Base-by-base conservation (phyloP, 2,329 filamentous ascomycete genomes). In the Aspergillus aculeatus region DNA sequence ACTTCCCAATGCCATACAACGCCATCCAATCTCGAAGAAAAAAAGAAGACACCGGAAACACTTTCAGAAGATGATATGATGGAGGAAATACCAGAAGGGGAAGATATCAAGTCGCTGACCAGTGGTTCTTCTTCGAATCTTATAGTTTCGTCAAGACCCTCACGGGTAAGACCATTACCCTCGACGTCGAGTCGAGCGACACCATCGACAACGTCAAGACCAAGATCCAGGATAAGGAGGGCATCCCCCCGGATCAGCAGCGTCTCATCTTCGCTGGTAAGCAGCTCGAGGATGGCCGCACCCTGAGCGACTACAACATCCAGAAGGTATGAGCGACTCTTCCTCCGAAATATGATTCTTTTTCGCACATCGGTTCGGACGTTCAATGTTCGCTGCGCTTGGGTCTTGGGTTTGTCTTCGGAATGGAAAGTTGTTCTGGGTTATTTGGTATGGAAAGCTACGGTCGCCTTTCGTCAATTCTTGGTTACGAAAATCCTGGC, bases 161-260 rank as follows among this genome's bases (percentile, higher is more conserved):
- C 79, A 97, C 94, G 87, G 94, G 95, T 84, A 98, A 98, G 91
- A 98, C 94, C 82, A 97, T 98, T 87, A 98, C 95, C 83, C 90
- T 97, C 77, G 94, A 98, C 89, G 93, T 97, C 81, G 94, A 97
- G 89, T 96, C 92, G 77, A 92, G 88, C 78, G 94, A 98, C 84
- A 97, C 94, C 76, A 98, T 98, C 85, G 94, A 98, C 89, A 98
- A 97, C 88, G 94, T 98, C 83, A 98, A 98, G 89, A 89, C 89
- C 85, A 97, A 97, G 90, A 97, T 98, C 82, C 94, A 97, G 86
- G 93, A 97, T 84, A 97, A 97, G 90, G 94, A 97, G 85, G 94
- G 94, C 75, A 97, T 97, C 72, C 94, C 94, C 75, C 93, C 93
- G 69, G 94, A 97, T 83, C 93, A 97, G 83, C 94, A 98, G 87